phyloP scores from a whole-genome alignment of 2,329 filamentous ascomycete species.

The Botrytis aclada region DNA sequence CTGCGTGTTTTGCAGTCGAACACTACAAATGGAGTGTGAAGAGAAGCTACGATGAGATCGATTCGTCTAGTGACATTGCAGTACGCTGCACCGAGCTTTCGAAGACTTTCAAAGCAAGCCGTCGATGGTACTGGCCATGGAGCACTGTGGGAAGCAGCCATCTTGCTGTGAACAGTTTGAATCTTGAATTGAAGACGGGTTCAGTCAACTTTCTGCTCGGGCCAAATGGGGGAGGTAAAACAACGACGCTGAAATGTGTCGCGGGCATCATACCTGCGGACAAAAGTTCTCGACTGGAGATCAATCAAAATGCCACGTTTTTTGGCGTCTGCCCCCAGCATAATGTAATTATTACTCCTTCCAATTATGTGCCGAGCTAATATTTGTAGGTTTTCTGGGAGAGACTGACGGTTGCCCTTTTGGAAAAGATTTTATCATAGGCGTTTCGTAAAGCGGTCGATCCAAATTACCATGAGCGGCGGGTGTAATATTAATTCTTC shows the following conservation, averaged over 20 bases:
- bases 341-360: neutral
- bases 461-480: neutral
- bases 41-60: neutral
- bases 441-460: neutral
- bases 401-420: conserved; percentile 52
- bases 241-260: neutral
- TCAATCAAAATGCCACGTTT: neutral
- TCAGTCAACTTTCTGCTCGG: neutral
- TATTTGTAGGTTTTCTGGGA: conserved; percentile 53
- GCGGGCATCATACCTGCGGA: neutral
- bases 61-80: neutral
- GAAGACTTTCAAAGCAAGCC: neutral
- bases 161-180: neutral
- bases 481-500: neutral
- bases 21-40: neutral
- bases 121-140: conserved; percentile 1
- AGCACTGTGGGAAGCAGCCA: neutral
- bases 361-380: neutral
- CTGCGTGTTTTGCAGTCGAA: neutral
- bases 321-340: neutral
- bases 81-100: neutral
- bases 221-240: neutral
- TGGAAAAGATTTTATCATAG: neutral
- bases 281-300: neutral
- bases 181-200: neutral